A percentile compares a stretch with the other conserved stretches of the same genome.
Conservation (phyloP, 2,329 filamentous ascomycete species). For the Periconia sp. region DNA sequence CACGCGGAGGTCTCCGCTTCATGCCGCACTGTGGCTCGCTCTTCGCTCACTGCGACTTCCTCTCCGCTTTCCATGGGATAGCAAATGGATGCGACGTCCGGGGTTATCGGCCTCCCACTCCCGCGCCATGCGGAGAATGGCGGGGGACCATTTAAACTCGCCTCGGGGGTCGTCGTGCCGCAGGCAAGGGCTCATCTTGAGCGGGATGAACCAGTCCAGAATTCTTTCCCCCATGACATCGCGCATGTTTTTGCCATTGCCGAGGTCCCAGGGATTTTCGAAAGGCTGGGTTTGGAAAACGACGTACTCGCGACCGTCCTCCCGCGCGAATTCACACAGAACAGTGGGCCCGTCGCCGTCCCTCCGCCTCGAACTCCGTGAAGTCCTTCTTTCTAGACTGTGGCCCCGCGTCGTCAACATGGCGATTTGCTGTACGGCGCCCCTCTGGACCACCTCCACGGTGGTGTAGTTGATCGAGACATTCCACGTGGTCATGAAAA, state of each 20-base stretch:
- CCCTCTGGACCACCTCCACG: slow-evolving; percentile 71
- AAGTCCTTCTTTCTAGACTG: slow-evolving; percentile 12
- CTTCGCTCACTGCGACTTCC: background rate
- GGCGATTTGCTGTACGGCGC: slow-evolving; percentile 70
- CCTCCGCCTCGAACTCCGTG: slow-evolving; percentile 15
- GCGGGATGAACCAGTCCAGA: slow-evolving; percentile 79
- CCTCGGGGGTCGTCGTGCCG: slow-evolving; percentile 66
- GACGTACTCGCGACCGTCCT: slow-evolving; percentile 66
- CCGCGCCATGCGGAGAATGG: slow-evolving; percentile 49
- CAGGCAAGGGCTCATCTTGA: slow-evolving; percentile 73
- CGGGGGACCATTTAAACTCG: slow-evolving; percentile 67
- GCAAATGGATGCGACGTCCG: slow-evolving; percentile 4
- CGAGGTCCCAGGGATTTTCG: slow-evolving; percentile 85
- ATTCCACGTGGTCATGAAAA: slow-evolving; percentile 69
- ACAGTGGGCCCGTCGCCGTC: slow-evolving; percentile 13
- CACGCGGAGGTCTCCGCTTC: no score
- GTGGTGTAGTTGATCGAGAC: slow-evolving; percentile 76
- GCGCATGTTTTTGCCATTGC: slow-evolving; percentile 69
- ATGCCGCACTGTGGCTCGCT: background rate
- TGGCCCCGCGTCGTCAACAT: slow-evolving; percentile 51
- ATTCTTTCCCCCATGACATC: slow-evolving; percentile 74
- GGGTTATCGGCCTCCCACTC: slow-evolving; percentile 29
- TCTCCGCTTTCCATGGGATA: slow-evolving; percentile 2
- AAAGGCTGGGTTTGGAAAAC: slow-evolving; percentile 72
- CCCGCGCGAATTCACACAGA: slow-evolving; percentile 19